Evolutionary conservation across 257 asterid species (phyloP), one percentile per base, ranked within the genome.

Genomic region (Solanum tarapatanum): DNA sequence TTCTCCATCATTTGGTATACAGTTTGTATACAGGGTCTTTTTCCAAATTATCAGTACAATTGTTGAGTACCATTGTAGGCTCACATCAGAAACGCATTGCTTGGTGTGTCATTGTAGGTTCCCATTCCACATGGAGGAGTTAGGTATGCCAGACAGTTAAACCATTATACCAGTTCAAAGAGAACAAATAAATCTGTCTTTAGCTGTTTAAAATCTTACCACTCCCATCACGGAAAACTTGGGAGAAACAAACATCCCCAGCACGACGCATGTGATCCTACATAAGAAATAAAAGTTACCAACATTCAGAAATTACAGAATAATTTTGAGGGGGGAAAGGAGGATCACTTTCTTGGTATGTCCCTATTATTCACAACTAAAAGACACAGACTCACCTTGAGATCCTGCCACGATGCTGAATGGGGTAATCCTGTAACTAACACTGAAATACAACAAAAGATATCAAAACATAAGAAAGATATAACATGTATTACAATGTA

Each of bases 331-430:
- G 55, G 7, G 43, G 70, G 6, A 48, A 74, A 72, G 62, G 36
- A 73, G 48, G 24, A 73, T 74, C 73, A 23, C 21, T 55, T 72
- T 30, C 43, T 73, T 11, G 39, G 12, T 51, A 33, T 79, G 90
- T 16, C 37, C 68, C 70, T 83, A 26, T 43, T 23, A 45, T 43
- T 79, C 84, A 85, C 41, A 68, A 89, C 43, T 74, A 86, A 76
- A 80, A 24, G 87, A 73, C 58, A 82, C 45, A 33, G 19, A 66
- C 89, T 88, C 79, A 94, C 99, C 96, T 97, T 97, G 73, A 97
- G 97, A 92, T 97, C 99, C 92, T 97, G 99, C 99, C 99, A 97
- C 32, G 99, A 97, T 84, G 99, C 99, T 89, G 99, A 97, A 84
- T 93, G 92, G 66, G 99, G 99, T 90, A 97, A 90, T 41, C 98